Evolutionary conservation across 352 stramenopile species (phyloP).

Genomic region (Pythium grandisporangium): DNA sequence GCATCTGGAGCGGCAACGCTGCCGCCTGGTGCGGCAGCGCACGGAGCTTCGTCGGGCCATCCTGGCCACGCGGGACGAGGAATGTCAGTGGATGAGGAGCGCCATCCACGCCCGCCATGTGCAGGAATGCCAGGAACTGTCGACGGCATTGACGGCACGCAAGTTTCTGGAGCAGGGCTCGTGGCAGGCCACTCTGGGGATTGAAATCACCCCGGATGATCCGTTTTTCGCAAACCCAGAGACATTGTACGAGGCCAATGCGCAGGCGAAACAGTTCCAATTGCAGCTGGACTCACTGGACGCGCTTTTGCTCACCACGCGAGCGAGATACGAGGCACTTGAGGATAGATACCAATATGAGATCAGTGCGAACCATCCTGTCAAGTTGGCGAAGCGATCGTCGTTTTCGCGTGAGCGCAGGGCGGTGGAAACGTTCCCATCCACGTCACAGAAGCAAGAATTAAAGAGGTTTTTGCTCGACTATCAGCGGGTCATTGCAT

Average conservation of each 20-base stretch:
- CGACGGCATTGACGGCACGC: conserved; percentile 2
- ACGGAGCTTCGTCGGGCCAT: conserved; percentile 2
- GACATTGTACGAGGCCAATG: conserved; percentile 7
- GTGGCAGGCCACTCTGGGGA: conserved; percentile 9
- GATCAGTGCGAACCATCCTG: neutral
- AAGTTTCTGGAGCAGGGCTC: conserved; percentile 15
- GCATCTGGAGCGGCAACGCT: conserved; percentile 5
- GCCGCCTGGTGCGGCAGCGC: neutral
- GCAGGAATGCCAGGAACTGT: conserved; percentile 8
- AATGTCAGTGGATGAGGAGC: conserved; percentile 14
- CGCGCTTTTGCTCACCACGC: neutral
- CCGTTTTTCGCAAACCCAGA: conserved; percentile 14
- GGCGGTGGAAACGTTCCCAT: conserved; percentile 3
- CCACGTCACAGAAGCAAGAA: conserved; percentile 5
- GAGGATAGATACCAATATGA: neutral
- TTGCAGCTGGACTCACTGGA: conserved; percentile 10
- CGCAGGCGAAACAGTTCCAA: conserved; percentile 10
- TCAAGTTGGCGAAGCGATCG: conserved; percentile 6
- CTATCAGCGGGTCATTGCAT: too few relatives aligned
- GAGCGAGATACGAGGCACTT: conserved; percentile 3
- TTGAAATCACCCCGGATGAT: conserved; percentile 12
- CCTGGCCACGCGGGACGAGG: conserved; percentile 10
- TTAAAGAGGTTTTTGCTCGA: conserved; percentile 7
- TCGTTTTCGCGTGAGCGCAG: conserved; percentile 7
- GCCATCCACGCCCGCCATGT: conserved; percentile 11